Evolutionary conservation across 129 eudicot species (phyloP).

Genomic region (Saposhnikovia divaricata): DNA sequence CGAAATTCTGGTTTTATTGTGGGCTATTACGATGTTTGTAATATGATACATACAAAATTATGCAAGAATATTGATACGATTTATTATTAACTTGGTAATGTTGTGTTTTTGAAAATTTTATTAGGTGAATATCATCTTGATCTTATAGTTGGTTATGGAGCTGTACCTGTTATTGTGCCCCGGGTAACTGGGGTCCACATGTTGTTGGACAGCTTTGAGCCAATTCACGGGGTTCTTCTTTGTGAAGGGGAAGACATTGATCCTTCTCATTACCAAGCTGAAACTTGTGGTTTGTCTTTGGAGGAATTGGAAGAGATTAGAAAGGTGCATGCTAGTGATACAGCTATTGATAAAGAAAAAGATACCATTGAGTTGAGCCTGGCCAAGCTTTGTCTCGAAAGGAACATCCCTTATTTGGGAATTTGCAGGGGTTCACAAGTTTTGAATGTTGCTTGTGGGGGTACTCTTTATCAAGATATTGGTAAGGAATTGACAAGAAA

Average conservation of each 20-base stretch:
- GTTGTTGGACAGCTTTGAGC: constrained; percentile 79
- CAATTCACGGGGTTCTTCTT: constrained; percentile 90
- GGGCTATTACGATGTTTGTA: neutral
- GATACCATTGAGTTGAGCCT: constrained; percentile 70
- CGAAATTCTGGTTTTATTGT: no score
- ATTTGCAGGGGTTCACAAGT: constrained; percentile 93
- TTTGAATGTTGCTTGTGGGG: constrained; percentile 91
- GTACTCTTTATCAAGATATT: constrained; percentile 73
- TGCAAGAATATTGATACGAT: neutral
- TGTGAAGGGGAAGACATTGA: constrained; percentile 98
- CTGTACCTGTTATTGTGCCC: constrained; percentile 87
- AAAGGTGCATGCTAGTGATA: constrained; percentile 55
- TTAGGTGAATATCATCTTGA: constrained; percentile 93
- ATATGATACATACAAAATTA: neutral
- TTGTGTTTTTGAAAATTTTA: neutral
- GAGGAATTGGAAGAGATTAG: constrained; percentile 73
- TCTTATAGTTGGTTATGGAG: constrained; percentile 83
- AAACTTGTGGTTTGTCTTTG: constrained; percentile 29
- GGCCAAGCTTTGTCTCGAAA: constrained; percentile 78
- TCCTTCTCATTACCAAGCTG: constrained; percentile 59
- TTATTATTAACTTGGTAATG: neutral
- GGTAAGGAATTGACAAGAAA: constrained; percentile 50
- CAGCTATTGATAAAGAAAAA: constrained; percentile 86
- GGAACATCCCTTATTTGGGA: constrained; percentile 84
- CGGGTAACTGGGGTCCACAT: constrained; percentile 74